Evolutionary conservation across 768 basidiomycete genomes (phyloP), one percentile per base, ranked within the genome.

Genomic region (Mycena haematopus): DNA sequence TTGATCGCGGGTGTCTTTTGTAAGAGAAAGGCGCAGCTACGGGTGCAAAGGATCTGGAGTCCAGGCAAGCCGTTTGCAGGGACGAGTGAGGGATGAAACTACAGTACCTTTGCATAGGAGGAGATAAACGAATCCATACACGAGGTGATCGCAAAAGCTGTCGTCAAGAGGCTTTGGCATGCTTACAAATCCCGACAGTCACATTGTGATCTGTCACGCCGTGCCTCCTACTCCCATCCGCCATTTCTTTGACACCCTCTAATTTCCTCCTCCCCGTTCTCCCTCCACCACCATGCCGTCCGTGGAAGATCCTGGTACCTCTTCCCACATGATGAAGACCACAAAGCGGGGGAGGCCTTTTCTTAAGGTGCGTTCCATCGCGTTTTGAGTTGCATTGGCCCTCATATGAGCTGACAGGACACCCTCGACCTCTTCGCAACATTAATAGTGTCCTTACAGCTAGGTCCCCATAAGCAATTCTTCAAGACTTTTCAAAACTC

Each of bases 371-470:
- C 65, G 72, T 45, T 33, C 45, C 50, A 63, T 70, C 67, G 22
- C 57, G 65, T 60, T 59, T 44, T 57, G 46, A 45, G 54, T 46
- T 53, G 59, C 64, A 50, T 58, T 65, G 53, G 19, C 54, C 53
- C 31, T 55, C 36, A n/a, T n/a, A n/a, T n/a, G n/a, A n/a, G n/a
- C n/a, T n/a, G n/a, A n/a, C 60, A 99, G 97, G 97, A 99, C 77
- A 97, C 95, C 45, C 90, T 98, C 67, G 97, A 99, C 79, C 88
- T 99, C 38, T 99, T 97, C 71, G 95, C 97, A 40, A 99, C 97
- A 24, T 86, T 99, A 70, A 83, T 99, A 71, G 95, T 98, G 44
- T 97, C 95, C 42, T 85, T 99, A 21, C 87, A 94, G 71, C 85
- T 99, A 46, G 83, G 84, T 21, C 88, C 88, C 14, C 94, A 98